Percentiles rank a stretch among this genome's conserved stretches.
These are phyloP conservation scores for Populus hybrid DNA, from an alignment of 441 rosid genomes.

Conservation along the genomic window DNA sequence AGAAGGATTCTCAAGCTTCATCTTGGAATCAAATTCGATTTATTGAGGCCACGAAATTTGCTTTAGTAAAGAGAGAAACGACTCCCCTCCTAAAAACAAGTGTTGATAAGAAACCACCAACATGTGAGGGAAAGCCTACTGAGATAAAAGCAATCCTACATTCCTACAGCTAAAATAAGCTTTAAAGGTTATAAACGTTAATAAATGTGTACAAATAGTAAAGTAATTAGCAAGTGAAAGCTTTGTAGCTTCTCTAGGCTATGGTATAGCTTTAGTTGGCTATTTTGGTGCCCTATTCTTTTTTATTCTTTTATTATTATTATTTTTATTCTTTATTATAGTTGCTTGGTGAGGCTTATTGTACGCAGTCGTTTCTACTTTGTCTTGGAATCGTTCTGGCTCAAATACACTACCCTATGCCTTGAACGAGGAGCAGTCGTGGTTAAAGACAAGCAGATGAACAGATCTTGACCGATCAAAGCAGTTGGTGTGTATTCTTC, in stretches of 20 bases:
- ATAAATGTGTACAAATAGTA: neutral
- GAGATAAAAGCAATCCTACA: conserved; percentile 9
- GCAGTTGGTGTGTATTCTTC: neutral
- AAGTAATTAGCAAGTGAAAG: neutral
- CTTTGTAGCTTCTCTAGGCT: neutral
- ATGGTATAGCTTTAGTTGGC: neutral
- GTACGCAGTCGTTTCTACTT: neutral
- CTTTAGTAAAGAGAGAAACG: conserved; percentile 26
- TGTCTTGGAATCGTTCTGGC: neutral
- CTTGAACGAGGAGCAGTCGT: neutral
- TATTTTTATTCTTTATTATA: too few species aligned
- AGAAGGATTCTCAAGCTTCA: neutral
- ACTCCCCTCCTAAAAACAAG: neutral
- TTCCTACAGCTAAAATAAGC: neutral
- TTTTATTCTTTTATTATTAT: too few species aligned
- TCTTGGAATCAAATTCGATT: neutral
- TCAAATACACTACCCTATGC: neutral
- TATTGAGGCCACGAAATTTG: conserved; percentile 19
- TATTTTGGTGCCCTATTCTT: neutral
- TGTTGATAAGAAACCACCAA: conserved; percentile 14
- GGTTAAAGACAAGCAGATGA: neutral
- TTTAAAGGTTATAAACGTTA: neutral
- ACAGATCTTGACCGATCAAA: neutral
- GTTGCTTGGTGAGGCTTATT: neutral
- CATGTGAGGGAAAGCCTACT: conserved; percentile 9